phyloP scores from a whole-genome alignment of 2,329 filamentous ascomycete species.

The Sporothrix humicola region DNA sequence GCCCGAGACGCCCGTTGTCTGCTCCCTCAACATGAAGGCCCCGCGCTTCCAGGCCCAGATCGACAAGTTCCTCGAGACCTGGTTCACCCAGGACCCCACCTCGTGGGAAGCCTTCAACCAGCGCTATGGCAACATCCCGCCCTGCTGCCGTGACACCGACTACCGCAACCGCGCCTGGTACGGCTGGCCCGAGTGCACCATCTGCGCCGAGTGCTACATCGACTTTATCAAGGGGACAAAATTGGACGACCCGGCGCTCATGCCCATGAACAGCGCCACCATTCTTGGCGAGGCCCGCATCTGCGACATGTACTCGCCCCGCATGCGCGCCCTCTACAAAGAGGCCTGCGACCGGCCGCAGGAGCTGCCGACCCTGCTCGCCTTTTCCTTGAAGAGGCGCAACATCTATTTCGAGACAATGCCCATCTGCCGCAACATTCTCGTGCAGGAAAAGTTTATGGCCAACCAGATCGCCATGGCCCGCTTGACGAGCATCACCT shows the following conservation, averaged over 20 bases:
- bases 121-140: slow-evolving; percentile 34
- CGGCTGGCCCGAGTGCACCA: slow-evolving; percentile 45
- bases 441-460: slow-evolving; percentile 19
- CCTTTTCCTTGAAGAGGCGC: slow-evolving; percentile 41
- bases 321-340: slow-evolving; percentile 47
- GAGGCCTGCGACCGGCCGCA: slow-evolving; percentile 40
- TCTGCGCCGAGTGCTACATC: slow-evolving; percentile 47
- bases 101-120: neutral
- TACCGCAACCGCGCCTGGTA: slow-evolving; percentile 44
- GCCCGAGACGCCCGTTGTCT: slow-evolving; percentile 40
- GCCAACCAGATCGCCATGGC: neutral
- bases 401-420: slow-evolving; percentile 46
- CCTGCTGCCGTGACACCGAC: slow-evolving; percentile 43
- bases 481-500: slow-evolving; percentile 13
- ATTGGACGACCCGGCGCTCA: slow-evolving; percentile 36
- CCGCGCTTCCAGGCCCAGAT: slow-evolving; percentile 39
- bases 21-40: slow-evolving; percentile 46
- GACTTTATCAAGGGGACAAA: slow-evolving; percentile 43
- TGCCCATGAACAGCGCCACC: slow-evolving; percentile 41
- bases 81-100: slow-evolving; percentile 21
- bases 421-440: slow-evolving; percentile 36
- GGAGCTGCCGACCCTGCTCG: slow-evolving; percentile 43
- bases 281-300: slow-evolving; percentile 42
- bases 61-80: slow-evolving; percentile 19
- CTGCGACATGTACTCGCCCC: slow-evolving; percentile 48